Evolutionary conservation across 768 basidiomycete species (phyloP).

Genomic region (Kockovaella imperatae): DNA sequence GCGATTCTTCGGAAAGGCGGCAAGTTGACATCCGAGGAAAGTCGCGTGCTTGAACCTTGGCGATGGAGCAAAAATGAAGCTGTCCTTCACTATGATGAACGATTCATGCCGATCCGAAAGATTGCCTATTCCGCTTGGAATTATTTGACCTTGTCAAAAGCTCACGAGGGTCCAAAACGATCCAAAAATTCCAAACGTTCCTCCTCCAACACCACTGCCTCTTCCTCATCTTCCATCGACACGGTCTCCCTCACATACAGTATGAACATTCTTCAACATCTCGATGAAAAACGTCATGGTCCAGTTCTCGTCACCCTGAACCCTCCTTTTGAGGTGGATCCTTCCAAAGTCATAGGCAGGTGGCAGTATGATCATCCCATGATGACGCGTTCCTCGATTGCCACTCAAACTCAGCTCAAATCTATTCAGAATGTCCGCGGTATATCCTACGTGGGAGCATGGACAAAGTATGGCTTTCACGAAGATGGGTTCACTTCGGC

Average conservation of each 20-base stretch:
- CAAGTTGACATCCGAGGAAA: constrained; percentile 53
- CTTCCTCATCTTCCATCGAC: constrained; percentile 45
- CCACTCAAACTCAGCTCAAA: constrained; percentile 52
- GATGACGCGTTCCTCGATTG: constrained; percentile 54
- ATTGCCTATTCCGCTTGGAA: constrained; percentile 71
- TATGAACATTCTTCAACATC: constrained; percentile 69
- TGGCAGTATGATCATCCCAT: constrained; percentile 66
- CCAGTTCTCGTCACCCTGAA: constrained; percentile 66
- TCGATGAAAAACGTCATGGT: constrained; percentile 54
- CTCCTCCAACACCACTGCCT: not conserved
- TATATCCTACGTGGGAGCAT: constrained; percentile 63
- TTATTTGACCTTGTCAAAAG: constrained; percentile 54
- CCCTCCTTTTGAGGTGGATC: constrained; percentile 57
- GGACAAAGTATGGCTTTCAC: constrained; percentile 71
- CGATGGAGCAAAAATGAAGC: constrained; percentile 63
- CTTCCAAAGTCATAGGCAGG: constrained; percentile 49
- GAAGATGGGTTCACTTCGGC: constrained; percentile 64
- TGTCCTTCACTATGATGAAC: constrained; percentile 58
- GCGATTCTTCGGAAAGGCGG: constrained; percentile 49
- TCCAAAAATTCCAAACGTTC: constrained; percentile 2
- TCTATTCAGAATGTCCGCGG: constrained; percentile 58
- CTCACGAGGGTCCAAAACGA: constrained; percentile 8
- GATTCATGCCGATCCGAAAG: not conserved
- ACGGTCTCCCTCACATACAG: constrained; percentile 56
- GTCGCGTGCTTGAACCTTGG: constrained; percentile 54